These are phyloP conservation scores for Coprinopsis marcescibilis DNA, from an alignment of 768 basidiomycete genomes.

Conservation along the genomic window DNA sequence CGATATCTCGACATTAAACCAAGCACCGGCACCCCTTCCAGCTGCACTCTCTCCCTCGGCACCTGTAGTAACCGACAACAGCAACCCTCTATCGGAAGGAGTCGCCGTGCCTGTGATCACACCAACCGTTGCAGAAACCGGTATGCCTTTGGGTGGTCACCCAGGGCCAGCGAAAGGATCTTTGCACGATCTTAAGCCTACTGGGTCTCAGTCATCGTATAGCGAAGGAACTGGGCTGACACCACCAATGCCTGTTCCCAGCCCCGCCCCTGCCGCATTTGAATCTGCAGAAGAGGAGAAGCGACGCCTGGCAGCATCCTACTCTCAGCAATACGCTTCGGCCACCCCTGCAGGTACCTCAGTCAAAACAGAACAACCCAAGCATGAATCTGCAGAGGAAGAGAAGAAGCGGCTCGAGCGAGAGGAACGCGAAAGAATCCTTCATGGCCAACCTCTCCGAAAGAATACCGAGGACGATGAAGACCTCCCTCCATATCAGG, in stretches of 20 bases:
- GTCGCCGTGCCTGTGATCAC: slow-evolving; percentile 20
- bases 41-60: slow-evolving; percentile 13
- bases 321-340: slow-evolving; percentile 29
- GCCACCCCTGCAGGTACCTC: slow-evolving; percentile 6
- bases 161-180: slow-evolving; percentile 67
- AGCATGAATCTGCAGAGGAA: slow-evolving; percentile 34
- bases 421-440: slow-evolving; percentile 57
- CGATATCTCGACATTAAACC: slow-evolving; percentile 29
- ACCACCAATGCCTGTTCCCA: slow-evolving; percentile 11
- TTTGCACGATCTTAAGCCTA: slow-evolving; percentile 40
- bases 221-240: slow-evolving; percentile 27
- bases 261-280: slow-evolving; percentile 21
- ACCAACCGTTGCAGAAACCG: slow-evolving; percentile 73
- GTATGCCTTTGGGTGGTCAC: slow-evolving; percentile 57
- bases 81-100: background rate
- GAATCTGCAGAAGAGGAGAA: slow-evolving; percentile 67
- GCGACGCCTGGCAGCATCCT: slow-evolving; percentile 40
- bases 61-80: slow-evolving; percentile 14
- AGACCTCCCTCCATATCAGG: slow-evolving; percentile 47
- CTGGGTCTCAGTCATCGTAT: slow-evolving; percentile 16
- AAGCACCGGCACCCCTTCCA: slow-evolving; percentile 35
- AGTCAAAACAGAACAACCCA: slow-evolving; percentile 1
- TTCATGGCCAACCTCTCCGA: slow-evolving; percentile 19
- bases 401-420: slow-evolving; percentile 51
- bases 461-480: slow-evolving; percentile 32